phyloP scores from a whole-genome alignment of 2,329 filamentous ascomycete genomes.

The Dactylellina drechsleri region DNA sequence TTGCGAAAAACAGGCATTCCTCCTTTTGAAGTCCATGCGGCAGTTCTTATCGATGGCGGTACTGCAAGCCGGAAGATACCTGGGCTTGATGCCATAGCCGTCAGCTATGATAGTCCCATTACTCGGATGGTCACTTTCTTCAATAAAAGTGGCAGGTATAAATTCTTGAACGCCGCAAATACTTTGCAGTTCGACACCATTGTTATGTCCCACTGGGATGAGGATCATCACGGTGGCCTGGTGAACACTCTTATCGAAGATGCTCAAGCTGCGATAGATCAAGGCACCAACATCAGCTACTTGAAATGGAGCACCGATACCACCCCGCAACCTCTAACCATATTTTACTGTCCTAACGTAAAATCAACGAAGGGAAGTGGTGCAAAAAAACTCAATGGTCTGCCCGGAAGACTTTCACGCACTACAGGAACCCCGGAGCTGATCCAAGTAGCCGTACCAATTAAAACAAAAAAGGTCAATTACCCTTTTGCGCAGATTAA shows the following conservation, averaged over 20 bases:
- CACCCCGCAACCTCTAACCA: too few relatives aligned
- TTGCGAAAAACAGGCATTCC: neutral
- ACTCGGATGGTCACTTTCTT: neutral
- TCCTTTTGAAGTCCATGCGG: neutral
- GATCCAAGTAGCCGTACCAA: too few relatives aligned
- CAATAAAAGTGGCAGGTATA: neutral
- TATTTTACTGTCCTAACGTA: too few relatives aligned
- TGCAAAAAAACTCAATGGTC: too few relatives aligned
- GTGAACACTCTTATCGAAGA: slow-evolving; percentile 8
- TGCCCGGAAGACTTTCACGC: too few relatives aligned
- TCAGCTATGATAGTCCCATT: neutral
- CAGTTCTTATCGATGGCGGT: slow-evolving; percentile 43
- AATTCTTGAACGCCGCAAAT: neutral
- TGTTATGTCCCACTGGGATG: slow-evolving; percentile 53
- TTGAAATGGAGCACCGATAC: neutral
- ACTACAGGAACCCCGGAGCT: too few relatives aligned
- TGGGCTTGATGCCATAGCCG: neutral
- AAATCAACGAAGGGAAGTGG: too few relatives aligned
- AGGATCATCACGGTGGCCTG: slow-evolving; percentile 44
- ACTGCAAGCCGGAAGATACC: neutral
- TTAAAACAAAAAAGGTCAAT: too few relatives aligned
- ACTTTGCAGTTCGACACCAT: slow-evolving; percentile 26
- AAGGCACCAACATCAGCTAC: neutral
- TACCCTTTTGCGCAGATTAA: too few relatives aligned
- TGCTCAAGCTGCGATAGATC: neutral